Evolutionary conservation across 2,329 filamentous ascomycete species (phyloP).

Genomic region (Periconia sp.): DNA sequence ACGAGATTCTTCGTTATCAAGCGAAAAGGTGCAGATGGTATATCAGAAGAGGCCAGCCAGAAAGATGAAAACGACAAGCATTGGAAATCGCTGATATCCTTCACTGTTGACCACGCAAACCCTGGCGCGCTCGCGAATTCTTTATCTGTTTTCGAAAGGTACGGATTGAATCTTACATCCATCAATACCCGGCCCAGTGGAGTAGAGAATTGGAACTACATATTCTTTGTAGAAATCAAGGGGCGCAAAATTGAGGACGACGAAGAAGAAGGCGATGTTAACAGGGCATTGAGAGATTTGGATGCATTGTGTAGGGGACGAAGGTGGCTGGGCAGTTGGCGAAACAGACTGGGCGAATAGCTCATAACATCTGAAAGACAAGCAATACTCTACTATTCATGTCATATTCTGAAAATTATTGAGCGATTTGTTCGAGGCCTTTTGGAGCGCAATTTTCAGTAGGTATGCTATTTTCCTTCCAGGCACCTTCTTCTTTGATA

Average conservation of each 20-base stretch:
- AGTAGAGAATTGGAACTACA: conserved; percentile 78
- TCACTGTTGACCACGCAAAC: conserved; percentile 74
- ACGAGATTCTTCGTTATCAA: conserved; percentile 75
- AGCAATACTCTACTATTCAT: too few species aligned
- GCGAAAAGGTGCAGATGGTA: conserved; percentile 8
- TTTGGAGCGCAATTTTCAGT: too few species aligned
- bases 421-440: too few species aligned
- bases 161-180: conserved; percentile 80
- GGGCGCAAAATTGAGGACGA: conserved; percentile 62
- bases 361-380: too few species aligned
- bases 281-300: conserved; percentile 62
- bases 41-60: background rate
- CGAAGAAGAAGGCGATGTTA: conserved; percentile 57
- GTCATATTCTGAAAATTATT: too few species aligned
- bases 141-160: conserved; percentile 73
- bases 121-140: conserved; percentile 84
- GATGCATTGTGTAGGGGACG: conserved; percentile 60
- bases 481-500: too few species aligned
- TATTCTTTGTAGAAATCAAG: conserved; percentile 92
- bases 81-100: conserved; percentile 75
- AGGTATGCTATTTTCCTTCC: too few species aligned
- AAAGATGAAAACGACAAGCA: background rate
- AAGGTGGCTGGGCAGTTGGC: conserved; percentile 72
- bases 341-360: conserved; percentile 15
- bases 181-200: conserved; percentile 86